Percentiles rank a stretch among this genome's conserved stretches.
These are phyloP conservation scores for Smittium culicis DNA, from an alignment of 371 early-diverging fungal species.

Conservation along the genomic window DNA sequence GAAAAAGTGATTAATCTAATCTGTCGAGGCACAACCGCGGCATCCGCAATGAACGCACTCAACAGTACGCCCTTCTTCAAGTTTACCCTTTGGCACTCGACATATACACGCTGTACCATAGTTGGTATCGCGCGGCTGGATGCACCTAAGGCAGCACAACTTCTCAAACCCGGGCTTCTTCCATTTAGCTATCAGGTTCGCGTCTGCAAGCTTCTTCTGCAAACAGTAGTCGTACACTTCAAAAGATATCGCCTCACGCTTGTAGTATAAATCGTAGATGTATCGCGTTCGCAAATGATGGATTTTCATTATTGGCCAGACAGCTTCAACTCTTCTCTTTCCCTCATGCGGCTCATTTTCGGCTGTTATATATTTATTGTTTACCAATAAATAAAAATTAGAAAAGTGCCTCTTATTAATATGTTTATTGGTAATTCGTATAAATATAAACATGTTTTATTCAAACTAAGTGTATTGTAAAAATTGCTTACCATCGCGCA, in stretches of 20 bases:
- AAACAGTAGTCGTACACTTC: slow-evolving; percentile 85
- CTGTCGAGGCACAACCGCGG: slow-evolving; percentile 44
- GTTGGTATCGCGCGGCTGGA: slow-evolving; percentile 93
- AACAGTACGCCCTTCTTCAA: slow-evolving; percentile 74
- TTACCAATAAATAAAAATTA: too few species aligned
- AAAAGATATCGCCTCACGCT: slow-evolving; percentile 81
- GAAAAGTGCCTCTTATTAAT: too few species aligned
- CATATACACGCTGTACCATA: slow-evolving; percentile 97
- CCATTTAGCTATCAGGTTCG: slow-evolving; percentile 95
- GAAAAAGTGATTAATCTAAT: slow-evolving; percentile 18
- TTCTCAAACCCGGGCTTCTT: slow-evolving; percentile 95
- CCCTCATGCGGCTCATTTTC: slow-evolving; percentile 92
- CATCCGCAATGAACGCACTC: slow-evolving; percentile 95
- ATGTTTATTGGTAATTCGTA: too few species aligned
- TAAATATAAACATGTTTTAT: too few species aligned
- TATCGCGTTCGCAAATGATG: slow-evolving; percentile 95
- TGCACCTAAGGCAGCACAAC: slow-evolving; percentile 93
- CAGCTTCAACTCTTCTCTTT: slow-evolving; percentile 81
- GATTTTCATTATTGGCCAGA: slow-evolving; percentile 93
- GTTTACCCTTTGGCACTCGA: slow-evolving; percentile 84
- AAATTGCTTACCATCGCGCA: slow-evolving; percentile 76
- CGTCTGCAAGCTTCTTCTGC: slow-evolving; percentile 85
- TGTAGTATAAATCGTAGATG: slow-evolving; percentile 88
- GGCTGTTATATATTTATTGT: slow-evolving; percentile 47
- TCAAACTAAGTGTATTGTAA: too few species aligned